These are phyloP conservation scores for Moniliella sp. DNA, from an alignment of 1,284 basidiomycete genomes.

Conservation along the genomic window DNA sequence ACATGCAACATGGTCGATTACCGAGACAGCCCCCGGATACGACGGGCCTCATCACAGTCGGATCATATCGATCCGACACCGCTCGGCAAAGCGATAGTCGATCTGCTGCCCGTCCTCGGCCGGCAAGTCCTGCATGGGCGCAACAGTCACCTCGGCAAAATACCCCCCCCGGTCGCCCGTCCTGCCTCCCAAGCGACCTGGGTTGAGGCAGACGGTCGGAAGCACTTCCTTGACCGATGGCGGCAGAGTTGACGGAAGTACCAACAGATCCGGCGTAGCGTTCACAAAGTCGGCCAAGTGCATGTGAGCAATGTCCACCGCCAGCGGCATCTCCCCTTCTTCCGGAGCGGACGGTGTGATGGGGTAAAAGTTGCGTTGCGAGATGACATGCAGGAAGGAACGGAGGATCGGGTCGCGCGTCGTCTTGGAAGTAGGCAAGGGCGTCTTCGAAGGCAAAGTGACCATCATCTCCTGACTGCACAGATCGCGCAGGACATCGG, in stretches of 20 bases:
- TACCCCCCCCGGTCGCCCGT: neutral
- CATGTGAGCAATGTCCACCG: constrained; percentile 19
- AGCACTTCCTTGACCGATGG: constrained; percentile 61
- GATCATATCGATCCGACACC: too few relatives aligned
- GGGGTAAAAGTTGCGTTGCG: constrained; percentile 58
- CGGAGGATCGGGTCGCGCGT: neutral
- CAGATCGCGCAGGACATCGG: constrained; percentile 71
- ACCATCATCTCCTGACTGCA: constrained; percentile 62
- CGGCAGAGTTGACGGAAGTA: constrained; percentile 57
- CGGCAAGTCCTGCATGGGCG: neutral
- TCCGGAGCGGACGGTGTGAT: constrained; percentile 65
- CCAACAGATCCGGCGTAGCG: constrained; percentile 53
- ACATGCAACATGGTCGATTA: too few relatives aligned
- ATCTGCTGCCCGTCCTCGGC: too few relatives aligned
- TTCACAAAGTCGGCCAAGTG: constrained; percentile 12
- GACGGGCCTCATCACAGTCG: too few relatives aligned
- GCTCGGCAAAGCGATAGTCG: too few relatives aligned
- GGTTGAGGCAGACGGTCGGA: constrained; percentile 48
- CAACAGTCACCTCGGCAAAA: neutral
- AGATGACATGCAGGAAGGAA: neutral
- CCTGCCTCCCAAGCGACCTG: constrained; percentile 23
- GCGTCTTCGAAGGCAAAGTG: constrained; percentile 7
- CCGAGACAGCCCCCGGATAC: too few relatives aligned
- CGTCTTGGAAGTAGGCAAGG: too few relatives aligned
- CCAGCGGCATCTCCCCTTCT: constrained; percentile 5